Percentiles rank a stretch among this genome's conserved stretches.
These are phyloP conservation scores for Ophiostoma sp. DNA, from an alignment of 2,329 filamentous ascomycete genomes.

Conservation along the genomic window DNA sequence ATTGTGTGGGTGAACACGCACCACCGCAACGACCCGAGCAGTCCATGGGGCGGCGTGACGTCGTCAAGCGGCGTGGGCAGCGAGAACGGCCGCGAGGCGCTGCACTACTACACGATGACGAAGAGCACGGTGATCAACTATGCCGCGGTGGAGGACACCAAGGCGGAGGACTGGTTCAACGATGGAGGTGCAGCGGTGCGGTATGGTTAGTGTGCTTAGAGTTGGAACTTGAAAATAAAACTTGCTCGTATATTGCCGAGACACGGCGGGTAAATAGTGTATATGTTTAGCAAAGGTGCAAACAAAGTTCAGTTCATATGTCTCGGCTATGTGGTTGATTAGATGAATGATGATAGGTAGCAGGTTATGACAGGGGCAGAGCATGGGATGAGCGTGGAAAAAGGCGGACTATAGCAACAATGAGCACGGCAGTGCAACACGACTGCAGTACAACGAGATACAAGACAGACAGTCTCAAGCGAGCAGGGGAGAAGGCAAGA, in stretches of 20 bases:
- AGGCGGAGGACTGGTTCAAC: slow-evolving; percentile 63
- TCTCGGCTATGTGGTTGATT: neutral
- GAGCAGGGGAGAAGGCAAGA: neutral
- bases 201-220: slow-evolving; percentile 48
- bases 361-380: neutral
- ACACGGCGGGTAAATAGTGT: neutral
- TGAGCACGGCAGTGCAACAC: neutral
- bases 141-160: slow-evolving; percentile 48
- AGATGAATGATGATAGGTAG: neutral
- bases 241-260: neutral
- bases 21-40: slow-evolving; percentile 66
- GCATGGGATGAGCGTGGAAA: neutral
- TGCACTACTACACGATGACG: slow-evolving; percentile 52
- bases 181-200: slow-evolving; percentile 52
- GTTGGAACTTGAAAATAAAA: neutral
- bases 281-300: neutral
- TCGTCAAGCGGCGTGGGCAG: slow-evolving; percentile 62
- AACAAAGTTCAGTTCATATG: neutral
- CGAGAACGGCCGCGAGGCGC: slow-evolving; percentile 65
- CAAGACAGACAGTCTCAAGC: neutral
- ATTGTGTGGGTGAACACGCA: slow-evolving; percentile 57
- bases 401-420: neutral
- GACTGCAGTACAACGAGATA: neutral
- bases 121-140: slow-evolving; percentile 69
- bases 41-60: slow-evolving; percentile 63